Evolutionary conservation across 1,284 basidiomycete genomes (phyloP), one percentile per base, ranked within the genome.

Genomic region (Bjerkandera adusta): DNA sequence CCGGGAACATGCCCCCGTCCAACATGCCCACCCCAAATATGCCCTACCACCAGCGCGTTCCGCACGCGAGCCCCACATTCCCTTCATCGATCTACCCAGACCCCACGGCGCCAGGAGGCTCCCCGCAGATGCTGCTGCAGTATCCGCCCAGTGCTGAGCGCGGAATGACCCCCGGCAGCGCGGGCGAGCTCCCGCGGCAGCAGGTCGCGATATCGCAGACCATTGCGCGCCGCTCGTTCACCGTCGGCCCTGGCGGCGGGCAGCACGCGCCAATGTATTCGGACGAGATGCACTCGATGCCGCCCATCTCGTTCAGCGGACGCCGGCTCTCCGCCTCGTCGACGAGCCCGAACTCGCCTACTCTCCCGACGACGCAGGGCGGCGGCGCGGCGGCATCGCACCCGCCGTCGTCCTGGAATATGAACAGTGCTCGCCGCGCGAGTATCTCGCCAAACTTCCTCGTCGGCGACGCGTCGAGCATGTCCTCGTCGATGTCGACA

Each of bases 191-290:
- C 15, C n/a, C n/a, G n/a, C n/a, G n/a, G n/a, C n/a, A n/a, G n/a
- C 30, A 43, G 32, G 41, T 43, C 20, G 30, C 41, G 30, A 43
- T 43, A 4, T 34, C 41, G 20, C 36, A 38, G 7, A 38, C 36
- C 15, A 34, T 43, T 12, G 27, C 27, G 27, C 41, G 41, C 41
- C 41, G 41, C 41, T 43, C 41, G 21, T 32, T 43, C 41, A 34
- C 41, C 5, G 41, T 29, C 29, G 18, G 22, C 20, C 27, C 40
- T 12, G 18, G 36, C 36, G 27, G 40, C 40, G 29, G 10, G 7
- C 40, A n/a, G 16, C 15, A 18, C 27, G 40, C 30, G 18, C 5
- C 22, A 16, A 18, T 32, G n/a, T 27, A 12, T 18, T 15, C 11
- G 30, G 41, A 43, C 3, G 41, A 43, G 15, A 25, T 34, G 41